Conservation (phyloP, 768 basidiomycete species). For the Mycena epipterygia region DNA sequence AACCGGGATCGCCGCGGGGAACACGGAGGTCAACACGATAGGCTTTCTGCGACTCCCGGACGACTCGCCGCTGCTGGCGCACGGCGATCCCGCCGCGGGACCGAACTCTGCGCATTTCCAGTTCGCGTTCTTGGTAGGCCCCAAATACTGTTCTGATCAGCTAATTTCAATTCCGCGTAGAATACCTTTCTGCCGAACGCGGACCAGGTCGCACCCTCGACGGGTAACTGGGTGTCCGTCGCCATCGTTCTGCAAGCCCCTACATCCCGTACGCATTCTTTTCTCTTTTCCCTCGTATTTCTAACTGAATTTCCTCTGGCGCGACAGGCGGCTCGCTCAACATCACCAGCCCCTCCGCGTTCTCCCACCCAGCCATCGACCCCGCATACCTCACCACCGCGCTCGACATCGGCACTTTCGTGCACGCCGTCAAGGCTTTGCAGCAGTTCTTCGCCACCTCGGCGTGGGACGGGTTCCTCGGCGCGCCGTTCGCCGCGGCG, state of each 20-base stretch:
- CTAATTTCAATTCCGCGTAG: not conserved
- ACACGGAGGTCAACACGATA: constrained; percentile 23
- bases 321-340: constrained; percentile 15
- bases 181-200: constrained; percentile 18
- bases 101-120: constrained; percentile 20
- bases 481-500: not conserved
- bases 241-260: constrained; percentile 10
- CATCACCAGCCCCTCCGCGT: constrained; percentile 10
- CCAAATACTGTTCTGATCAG: not conserved
- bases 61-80: not conserved
- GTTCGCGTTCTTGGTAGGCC: constrained; percentile 3
- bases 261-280: constrained; percentile 16
- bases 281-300: not conserved
- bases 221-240: constrained; percentile 20
- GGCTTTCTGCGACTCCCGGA: constrained; percentile 17
- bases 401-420: constrained; percentile 13
- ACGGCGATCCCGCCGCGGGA: constrained; percentile 20
- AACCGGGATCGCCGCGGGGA: constrained; percentile 17
- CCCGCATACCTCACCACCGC: constrained; percentile 17
- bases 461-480: constrained; percentile 20
- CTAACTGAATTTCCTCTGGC: too few species aligned
- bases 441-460: constrained; percentile 19
- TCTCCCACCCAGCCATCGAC: constrained; percentile 19
- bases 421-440: constrained; percentile 8
- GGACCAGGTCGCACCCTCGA: constrained; percentile 2